Evolutionary conservation across 2,329 filamentous ascomycete species (phyloP).

Genomic region (Talaromyces atroroseus): DNA sequence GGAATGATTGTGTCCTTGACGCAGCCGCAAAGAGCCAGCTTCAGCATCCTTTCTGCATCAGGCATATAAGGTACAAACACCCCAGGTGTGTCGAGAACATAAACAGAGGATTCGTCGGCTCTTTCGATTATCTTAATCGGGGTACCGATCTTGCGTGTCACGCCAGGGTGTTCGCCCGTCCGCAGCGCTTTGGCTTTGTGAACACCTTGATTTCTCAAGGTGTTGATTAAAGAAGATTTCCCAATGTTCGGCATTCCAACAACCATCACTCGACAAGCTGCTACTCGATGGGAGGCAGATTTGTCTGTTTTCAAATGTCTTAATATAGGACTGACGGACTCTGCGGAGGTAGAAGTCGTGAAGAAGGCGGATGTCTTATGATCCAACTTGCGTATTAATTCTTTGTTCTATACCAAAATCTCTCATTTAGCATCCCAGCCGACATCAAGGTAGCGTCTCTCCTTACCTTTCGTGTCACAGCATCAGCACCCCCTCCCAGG

Average conservation of each 20-base stretch:
- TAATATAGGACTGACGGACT: conserved; percentile 28
- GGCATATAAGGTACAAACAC: conserved; percentile 92
- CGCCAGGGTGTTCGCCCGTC: conserved; percentile 81
- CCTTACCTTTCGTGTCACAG: conserved; percentile 38
- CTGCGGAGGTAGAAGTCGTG: conserved; percentile 26
- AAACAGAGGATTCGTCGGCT: conserved; percentile 58
- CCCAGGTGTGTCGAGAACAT: conserved; percentile 85
- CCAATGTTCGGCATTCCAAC: conserved; percentile 98
- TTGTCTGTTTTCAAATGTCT: conserved; percentile 28
- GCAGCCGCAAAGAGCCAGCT: conserved; percentile 83
- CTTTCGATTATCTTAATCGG: conserved; percentile 73
- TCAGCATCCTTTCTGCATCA: conserved; percentile 83
- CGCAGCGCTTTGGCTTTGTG: conserved; percentile 63
- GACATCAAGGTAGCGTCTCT: not conserved
- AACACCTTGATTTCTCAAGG: conserved; percentile 66
- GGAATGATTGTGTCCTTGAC: conserved; percentile 85
- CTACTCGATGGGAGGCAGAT: conserved; percentile 47
- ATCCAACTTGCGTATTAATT: conserved; percentile 30
- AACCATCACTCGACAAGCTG: conserved; percentile 77
- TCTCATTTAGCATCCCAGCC: not conserved
- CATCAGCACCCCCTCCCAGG: conserved; percentile 50
- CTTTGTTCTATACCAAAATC: conserved; percentile 23
- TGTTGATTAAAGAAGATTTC: conserved; percentile 91
- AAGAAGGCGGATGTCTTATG: conserved; percentile 31
- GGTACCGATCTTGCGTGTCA: conserved; percentile 78